Base-by-base conservation (phyloP, 768 basidiomycete species). In the Termitomyces sp. region DNA sequence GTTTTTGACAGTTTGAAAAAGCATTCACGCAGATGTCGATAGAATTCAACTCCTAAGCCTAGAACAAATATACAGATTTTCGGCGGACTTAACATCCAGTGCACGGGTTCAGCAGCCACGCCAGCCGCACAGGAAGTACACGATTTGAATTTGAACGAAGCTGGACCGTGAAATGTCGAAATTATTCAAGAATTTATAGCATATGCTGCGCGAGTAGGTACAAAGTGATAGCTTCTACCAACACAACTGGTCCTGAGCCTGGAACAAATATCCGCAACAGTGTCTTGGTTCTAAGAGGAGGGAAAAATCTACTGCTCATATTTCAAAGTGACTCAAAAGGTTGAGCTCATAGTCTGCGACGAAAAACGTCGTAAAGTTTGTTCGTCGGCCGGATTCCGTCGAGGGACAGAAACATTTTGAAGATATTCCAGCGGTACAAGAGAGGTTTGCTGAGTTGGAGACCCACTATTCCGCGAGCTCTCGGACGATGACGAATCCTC, bases 391-490 rank as follows among this genome's bases (percentile, higher is more conserved):
- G 86, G 84, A 63, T 88, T 80, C 12, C 87, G 80, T 65, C 78
- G 72, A 18, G 81, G 79, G 31, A 75, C 79, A n/a, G 80, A 70
- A 20, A 81, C 72, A 54, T 70, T 78, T 66, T 84, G 81, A 15
- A 88, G 81, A 49, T 83, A 80, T 62, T 84, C 80, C 31, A 88
- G 77, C 47, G 87, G 87, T 12, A 88, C 86, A 0, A 88, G 76
- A 41, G 55, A 73, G 69, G 51, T 65, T 67, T 62, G 69, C 50
- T 63, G 65, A 51, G 62, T 61, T 20, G 64, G 62, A 29, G 57
- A 56, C 28, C 68, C 64, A 28, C 68, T 65, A 53, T 65, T 55
- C 39, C 68, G 64, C 13, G 70, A 68, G 60, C 68, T 75, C 4
- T 74, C 70, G 10, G 78, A 74, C 29, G 80, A 70, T 6, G 73